Percentiles rank a stretch among this genome's conserved stretches.
Conservation (phyloP, 768 basidiomycete genomes). For the Clitopilus hobsonii region DNA sequence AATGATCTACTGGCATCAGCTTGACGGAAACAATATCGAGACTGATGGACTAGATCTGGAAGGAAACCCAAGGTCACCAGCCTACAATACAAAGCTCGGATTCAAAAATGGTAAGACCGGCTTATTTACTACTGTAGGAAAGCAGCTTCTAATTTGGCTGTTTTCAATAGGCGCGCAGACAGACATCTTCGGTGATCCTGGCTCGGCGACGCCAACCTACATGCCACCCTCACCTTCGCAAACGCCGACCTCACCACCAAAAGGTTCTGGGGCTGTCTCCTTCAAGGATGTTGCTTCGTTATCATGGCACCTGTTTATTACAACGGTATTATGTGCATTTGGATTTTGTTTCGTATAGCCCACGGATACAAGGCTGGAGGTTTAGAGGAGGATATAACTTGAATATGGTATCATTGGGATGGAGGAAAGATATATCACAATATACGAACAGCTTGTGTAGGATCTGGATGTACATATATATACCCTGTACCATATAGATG, state of each 20-base stretch:
- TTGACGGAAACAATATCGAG: constrained; percentile 41
- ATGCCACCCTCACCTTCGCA: not conserved
- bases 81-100: constrained; percentile 45
- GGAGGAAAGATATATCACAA: no score
- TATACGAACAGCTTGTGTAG: no score
- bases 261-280: not conserved
- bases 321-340: not conserved
- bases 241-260: not conserved
- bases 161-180: constrained; percentile 32
- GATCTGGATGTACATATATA: no score
- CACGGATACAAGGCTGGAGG: not conserved
- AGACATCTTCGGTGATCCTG: constrained; percentile 29
- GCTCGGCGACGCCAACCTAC: not conserved
- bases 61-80: constrained; percentile 37
- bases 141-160: not conserved
- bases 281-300: not conserved
- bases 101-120: constrained; percentile 37
- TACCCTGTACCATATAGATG: no score
- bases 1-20: constrained; percentile 52
- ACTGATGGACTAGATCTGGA: constrained; percentile 34
- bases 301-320: not conserved
- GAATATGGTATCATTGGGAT: not conserved
- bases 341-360: not conserved
- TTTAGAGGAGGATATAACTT: no score
- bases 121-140: not conserved